Base-by-base conservation (phyloP, 208 protist genomes). In the Leishmania guyanensis region DNA sequence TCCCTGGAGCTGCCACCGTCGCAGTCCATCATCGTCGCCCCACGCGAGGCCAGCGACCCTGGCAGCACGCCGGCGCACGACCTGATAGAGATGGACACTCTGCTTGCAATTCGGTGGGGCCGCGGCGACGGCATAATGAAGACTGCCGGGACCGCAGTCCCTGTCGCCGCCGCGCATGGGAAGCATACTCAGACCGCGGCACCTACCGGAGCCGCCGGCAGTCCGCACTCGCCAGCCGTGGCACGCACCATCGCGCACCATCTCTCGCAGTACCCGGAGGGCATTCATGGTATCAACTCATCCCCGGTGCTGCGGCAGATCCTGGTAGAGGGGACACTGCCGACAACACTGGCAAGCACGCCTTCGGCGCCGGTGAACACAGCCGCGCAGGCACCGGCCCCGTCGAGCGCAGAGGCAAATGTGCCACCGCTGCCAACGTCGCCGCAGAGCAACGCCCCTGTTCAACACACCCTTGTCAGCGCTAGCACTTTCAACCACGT, bases 401-500 rank as follows among this genome's bases (percentile, higher is more conserved):
- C 43, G 33, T 14, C 46, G 20, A 83, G 80, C 62, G 70, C 86
- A 58, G 75, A 75, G 56, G 83, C 78, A 5, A 87, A 88, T 58
- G 73, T 85, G 70, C 89, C 87, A 46, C 85, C 84, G 29, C 81
- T 82, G 29, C 86, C 83, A 8, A 66, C 78, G 46, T 76, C 77
- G 22, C 77, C 84, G 54, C 64, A 77, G 66, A 88, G 84, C 68
- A 87, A 71, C 68, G 82, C 86, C 0, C 87, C 92, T 12, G 78
- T 97, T 33, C 90, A 93, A 68, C 86, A 95, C 83, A 95, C 94
- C 26, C 88, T 97, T 46, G 78, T 95, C 43, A 87, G 86, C 70
- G 94, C 88, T 6, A 93, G 83, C 83, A 95, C 88, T 33, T 97
- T 91, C 84, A 96, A 92, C 85, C 94, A 97, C 84, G 83, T 97